phyloP scores from a whole-genome alignment of 2,329 filamentous ascomycete species.

The Xylogone sp. region DNA sequence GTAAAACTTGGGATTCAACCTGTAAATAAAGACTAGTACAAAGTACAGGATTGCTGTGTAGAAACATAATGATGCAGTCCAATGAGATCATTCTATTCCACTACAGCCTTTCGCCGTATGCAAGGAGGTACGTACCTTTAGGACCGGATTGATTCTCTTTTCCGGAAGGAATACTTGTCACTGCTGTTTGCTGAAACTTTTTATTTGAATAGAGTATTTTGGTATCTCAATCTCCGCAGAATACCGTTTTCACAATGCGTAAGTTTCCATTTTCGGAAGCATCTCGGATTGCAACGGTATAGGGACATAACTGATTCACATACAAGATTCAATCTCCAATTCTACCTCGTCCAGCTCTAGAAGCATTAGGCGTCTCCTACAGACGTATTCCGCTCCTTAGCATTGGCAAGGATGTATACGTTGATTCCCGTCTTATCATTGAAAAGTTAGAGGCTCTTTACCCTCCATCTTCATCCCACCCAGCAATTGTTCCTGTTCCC shows the following conservation, averaged over 20 bases:
- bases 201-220: slow-evolving; percentile 40
- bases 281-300: no score
- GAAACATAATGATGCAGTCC: slow-evolving; percentile 4
- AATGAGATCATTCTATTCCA: slow-evolving; percentile 53
- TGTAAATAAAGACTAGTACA: no score
- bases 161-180: no score
- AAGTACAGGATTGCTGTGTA: no score
- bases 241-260: slow-evolving; percentile 68
- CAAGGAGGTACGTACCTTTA: slow-evolving; percentile 36
- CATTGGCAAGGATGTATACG: slow-evolving; percentile 64
- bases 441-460: slow-evolving; percentile 57
- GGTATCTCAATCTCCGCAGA: slow-evolving; percentile 64
- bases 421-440: slow-evolving; percentile 67
- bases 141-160: not conserved
- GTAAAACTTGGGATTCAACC: no score
- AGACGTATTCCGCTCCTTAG: slow-evolving; percentile 66
- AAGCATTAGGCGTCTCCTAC: slow-evolving; percentile 58
- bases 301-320: no score
- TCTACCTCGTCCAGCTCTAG: slow-evolving; percentile 63
- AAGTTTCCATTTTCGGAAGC: slow-evolving; percentile 29
- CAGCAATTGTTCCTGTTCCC: slow-evolving; percentile 27
- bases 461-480: slow-evolving; percentile 35
- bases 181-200: not conserved
- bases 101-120: slow-evolving; percentile 63
- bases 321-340: slow-evolving; percentile 59